These are phyloP conservation scores for Alloteropsis semialata DNA, from an alignment of 176 grass and related monocot genomes.

Conservation along the genomic window DNA sequence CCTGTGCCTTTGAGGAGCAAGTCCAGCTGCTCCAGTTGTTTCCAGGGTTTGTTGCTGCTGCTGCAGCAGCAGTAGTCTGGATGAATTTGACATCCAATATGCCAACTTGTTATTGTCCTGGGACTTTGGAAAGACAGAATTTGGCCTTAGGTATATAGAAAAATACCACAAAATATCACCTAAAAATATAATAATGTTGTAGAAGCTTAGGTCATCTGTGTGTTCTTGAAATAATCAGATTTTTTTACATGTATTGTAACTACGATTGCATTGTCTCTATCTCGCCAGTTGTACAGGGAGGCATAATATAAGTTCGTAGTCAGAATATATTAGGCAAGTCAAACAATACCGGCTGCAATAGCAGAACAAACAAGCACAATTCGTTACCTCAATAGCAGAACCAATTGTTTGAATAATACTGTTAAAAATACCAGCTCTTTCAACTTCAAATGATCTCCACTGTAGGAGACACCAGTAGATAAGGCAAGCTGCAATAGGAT, in stretches of 20 bases:
- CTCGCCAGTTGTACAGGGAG: background rate
- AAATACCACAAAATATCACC: background rate
- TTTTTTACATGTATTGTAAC: background rate
- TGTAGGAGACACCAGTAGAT: constrained; percentile 96
- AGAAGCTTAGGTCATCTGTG: no score
- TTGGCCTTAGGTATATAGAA: constrained; percentile 27
- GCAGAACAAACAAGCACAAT: background rate
- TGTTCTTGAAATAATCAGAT: background rate
- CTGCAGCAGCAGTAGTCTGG: constrained; percentile 79
- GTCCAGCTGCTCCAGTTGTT: constrained; percentile 67
- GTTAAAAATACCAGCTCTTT: constrained; percentile 91
- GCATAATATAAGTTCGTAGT: constrained; percentile 10
- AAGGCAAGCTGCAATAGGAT: constrained; percentile 90
- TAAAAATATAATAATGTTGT: constrained; percentile 12
- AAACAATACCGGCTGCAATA: no score
- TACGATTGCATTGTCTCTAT: constrained; percentile 1
- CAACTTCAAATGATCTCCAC: constrained; percentile 99
- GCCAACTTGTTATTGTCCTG: constrained; percentile 87
- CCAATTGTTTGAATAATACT: constrained; percentile 94
- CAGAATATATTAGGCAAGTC: constrained; percentile 8
- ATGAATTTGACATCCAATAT: constrained; percentile 98
- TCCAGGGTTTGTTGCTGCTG: constrained; percentile 98
- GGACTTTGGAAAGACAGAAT: constrained; percentile 43
- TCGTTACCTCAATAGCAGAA: constrained; percentile 79
- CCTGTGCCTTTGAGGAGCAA: constrained; percentile 89